Evolutionary conservation across 352 stramenopile species (phyloP).

Genomic region (Phytophthora gonapodyides): DNA sequence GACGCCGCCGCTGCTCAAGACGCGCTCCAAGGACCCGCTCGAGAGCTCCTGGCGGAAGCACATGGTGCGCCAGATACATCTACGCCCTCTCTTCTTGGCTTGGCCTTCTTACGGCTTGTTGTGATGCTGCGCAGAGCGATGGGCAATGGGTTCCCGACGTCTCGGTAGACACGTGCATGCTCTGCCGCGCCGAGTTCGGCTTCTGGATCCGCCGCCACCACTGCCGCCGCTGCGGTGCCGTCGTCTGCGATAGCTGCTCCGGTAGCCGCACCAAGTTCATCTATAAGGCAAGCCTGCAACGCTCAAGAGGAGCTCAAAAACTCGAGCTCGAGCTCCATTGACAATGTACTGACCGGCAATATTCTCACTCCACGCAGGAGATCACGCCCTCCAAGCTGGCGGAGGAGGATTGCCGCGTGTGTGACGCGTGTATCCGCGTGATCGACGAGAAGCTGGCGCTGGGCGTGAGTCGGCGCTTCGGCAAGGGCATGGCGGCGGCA

Average conservation of each 20-base stretch:
- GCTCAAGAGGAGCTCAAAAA: too few relatives aligned
- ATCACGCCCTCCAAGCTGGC: constrained; percentile 62
- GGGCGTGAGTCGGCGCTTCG: constrained; percentile 77
- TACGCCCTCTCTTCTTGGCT: background rate
- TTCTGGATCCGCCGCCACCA: constrained; percentile 90
- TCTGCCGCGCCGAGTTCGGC: constrained; percentile 82
- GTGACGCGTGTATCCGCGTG: constrained; percentile 81
- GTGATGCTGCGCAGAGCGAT: constrained; percentile 52
- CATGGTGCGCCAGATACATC: constrained; percentile 52
- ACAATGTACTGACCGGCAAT: too few relatives aligned
- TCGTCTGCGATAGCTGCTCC: constrained; percentile 83
- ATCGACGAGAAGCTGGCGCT: constrained; percentile 86
- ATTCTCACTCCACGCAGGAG: constrained; percentile 40
- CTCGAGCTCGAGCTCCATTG: too few relatives aligned
- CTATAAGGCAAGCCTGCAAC: constrained; percentile 57
- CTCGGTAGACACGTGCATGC: constrained; percentile 78
- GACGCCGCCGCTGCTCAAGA: constrained; percentile 66
- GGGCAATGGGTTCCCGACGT: constrained; percentile 87
- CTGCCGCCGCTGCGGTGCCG: constrained; percentile 83
- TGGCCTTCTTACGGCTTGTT: constrained; percentile 6
- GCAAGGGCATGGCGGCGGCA: constrained; percentile 35
- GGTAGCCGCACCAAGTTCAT: constrained; percentile 84
- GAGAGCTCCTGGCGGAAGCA: constrained; percentile 87
- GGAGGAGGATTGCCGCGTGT: constrained; percentile 76
- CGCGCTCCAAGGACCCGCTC: constrained; percentile 80